These are phyloP conservation scores for Leccinum fuscescens DNA, from an alignment of 1,284 basidiomycete species.

Conservation along the genomic window DNA sequence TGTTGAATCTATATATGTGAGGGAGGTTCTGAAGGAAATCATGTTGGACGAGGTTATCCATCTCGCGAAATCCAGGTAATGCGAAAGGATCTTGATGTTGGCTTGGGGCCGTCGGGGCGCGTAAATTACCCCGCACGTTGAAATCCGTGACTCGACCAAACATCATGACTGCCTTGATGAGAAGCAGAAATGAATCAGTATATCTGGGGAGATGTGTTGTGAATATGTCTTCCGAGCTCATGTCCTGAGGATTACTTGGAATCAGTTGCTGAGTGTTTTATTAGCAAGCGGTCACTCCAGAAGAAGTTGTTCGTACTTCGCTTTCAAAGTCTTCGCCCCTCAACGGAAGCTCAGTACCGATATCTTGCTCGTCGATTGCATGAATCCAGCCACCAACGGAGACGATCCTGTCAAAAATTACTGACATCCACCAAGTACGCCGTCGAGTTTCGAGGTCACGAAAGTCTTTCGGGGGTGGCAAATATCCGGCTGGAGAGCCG, in stretches of 20 bases:
- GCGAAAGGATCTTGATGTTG: slow-evolving; percentile 68
- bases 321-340: slow-evolving; percentile 70
- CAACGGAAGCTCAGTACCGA: slow-evolving; percentile 77
- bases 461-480: slow-evolving; percentile 72
- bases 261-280: slow-evolving; percentile 45
- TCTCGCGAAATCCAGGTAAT: slow-evolving; percentile 58
- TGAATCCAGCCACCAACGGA: slow-evolving; percentile 89
- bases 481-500: slow-evolving; percentile 69
- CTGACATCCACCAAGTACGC: slow-evolving; percentile 85
- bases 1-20: slow-evolving; percentile 59
- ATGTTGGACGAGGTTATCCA: slow-evolving; percentile 63
- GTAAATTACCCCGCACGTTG: slow-evolving; percentile 69
- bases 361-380: slow-evolving; percentile 73
- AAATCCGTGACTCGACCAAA: slow-evolving; percentile 82
- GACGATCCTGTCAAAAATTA: slow-evolving; percentile 79
- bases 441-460: slow-evolving; percentile 73
- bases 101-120: slow-evolving; percentile 54
- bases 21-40: slow-evolving; percentile 72
- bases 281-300: slow-evolving; percentile 8
- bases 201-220: slow-evolving; percentile 68
- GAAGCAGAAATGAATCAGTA: slow-evolving; percentile 74
- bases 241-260: slow-evolving; percentile 69
- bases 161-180: slow-evolving; percentile 77
- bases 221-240: slow-evolving; percentile 61
- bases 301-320: slow-evolving; percentile 45